Conservation (phyloP, 1,139 yeast species). For the Scheffersomyces quercinus region DNA sequence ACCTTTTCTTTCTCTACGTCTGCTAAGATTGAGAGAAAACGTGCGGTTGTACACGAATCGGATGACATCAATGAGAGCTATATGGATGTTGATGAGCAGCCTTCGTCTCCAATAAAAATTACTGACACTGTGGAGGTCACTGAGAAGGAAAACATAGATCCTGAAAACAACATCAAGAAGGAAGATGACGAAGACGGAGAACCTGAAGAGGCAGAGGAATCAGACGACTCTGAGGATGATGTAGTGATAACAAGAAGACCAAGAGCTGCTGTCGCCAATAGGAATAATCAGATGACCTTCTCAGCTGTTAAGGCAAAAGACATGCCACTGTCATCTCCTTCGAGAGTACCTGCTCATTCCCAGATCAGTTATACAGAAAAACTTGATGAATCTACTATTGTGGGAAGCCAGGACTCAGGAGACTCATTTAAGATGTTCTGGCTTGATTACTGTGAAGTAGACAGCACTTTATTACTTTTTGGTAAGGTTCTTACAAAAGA, state of each 20-base stretch:
- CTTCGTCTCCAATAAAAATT: conserved; percentile 34
- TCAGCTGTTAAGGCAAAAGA: conserved; percentile 24
- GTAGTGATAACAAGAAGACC: conserved; percentile 49
- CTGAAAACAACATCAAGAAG: conserved; percentile 3
- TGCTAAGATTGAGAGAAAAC: conserved; percentile 1
- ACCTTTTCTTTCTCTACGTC: conserved; percentile 1
- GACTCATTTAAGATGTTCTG: conserved; percentile 75
- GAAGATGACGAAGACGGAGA: conserved; percentile 17
- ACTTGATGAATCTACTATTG: conserved; percentile 43
- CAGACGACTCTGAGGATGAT: conserved; percentile 54
- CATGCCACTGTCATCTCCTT: conserved; percentile 26
- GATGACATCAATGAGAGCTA: conserved; percentile 10
- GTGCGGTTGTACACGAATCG: not conserved
- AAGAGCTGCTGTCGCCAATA: conserved; percentile 22
- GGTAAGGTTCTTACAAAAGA: conserved; percentile 74
- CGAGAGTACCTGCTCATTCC: conserved; percentile 17
- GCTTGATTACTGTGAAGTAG: conserved; percentile 86
- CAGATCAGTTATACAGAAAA: conserved; percentile 40
- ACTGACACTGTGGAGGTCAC: not conserved
- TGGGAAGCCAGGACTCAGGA: conserved; percentile 37
- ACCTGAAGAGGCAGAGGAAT: conserved; percentile 4
- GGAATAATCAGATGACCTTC: conserved; percentile 12
- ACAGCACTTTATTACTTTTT: conserved; percentile 68
- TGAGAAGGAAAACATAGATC: not conserved
- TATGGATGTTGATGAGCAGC: conserved; percentile 25